Evolutionary conservation across 2,329 filamentous ascomycete genomes (phyloP).

Genomic region (Thelonectria blattea): DNA sequence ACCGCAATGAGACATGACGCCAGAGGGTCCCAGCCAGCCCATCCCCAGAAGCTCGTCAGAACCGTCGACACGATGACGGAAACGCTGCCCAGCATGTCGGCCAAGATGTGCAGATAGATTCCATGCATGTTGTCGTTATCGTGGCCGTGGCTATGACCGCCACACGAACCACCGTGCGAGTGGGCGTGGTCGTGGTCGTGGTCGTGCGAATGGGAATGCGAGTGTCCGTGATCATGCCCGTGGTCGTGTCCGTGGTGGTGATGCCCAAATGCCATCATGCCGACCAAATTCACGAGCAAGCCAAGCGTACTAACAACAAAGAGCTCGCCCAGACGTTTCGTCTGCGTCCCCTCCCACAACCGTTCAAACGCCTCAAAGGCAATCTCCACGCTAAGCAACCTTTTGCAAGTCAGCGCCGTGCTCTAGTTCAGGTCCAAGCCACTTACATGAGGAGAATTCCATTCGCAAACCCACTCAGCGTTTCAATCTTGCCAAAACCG

Average conservation of each 20-base stretch:
- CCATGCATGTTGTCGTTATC: conserved; percentile 98
- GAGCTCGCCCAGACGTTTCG: conserved; percentile 84
- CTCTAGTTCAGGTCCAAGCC: not conserved
- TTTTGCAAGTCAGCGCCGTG: conserved; percentile 43
- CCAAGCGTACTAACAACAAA: conserved; percentile 88
- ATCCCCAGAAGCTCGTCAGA: conserved; percentile 84
- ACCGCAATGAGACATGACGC: conserved; percentile 93
- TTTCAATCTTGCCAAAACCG: conserved; percentile 96
- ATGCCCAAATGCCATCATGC: conserved; percentile 82
- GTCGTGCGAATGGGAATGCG: conserved; percentile 27
- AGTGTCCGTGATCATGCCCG: conserved; percentile 37
- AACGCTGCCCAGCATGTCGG: conserved; percentile 91
- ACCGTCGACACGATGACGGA: conserved; percentile 93
- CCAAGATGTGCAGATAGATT: conserved; percentile 94
- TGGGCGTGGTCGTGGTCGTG: conserved; percentile 53
- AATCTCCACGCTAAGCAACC: conserved; percentile 93
- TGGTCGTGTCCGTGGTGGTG: conserved; percentile 60
- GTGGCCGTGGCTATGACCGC: conserved; percentile 55
- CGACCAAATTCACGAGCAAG: conserved; percentile 87
- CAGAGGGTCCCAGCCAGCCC: conserved; percentile 93
- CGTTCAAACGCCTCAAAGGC: conserved; percentile 92
- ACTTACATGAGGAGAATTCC: conserved; percentile 88
- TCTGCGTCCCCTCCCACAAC: conserved; percentile 81
- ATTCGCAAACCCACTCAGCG: conserved; percentile 93
- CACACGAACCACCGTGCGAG: conserved; percentile 47